Evolutionary conservation across 768 basidiomycete species (phyloP), one percentile per base, ranked within the genome.

Genomic region (Mycena indigotica): DNA sequence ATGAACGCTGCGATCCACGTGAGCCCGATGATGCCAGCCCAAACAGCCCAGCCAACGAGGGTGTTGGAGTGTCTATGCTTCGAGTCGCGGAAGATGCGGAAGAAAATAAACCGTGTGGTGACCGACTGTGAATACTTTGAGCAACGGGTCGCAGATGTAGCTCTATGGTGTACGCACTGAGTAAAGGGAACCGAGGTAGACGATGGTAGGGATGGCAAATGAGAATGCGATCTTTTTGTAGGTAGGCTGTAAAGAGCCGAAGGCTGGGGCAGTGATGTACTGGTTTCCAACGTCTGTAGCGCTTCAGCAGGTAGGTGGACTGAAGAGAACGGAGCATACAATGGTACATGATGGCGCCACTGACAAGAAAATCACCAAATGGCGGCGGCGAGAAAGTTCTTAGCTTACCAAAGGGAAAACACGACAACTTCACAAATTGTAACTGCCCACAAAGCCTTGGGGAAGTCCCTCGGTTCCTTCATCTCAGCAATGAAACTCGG

Each of bases 401-500:
- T 21, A 21, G 41, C 54, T 15, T 4, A 55, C 54, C 76, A 77
- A 28, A 80, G 65, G 0, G 75, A 75, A 64, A 76, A 79, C 5
- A 73, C 69, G n/a, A 78, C 65, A 12, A 75, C 65, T 60, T 78
- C 77, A 29, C 74, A 74, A 35, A 77, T 75, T 2, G 77, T 76
- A 2, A 77, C 74, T 0, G 76, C 76, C 74, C 74, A 75, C 2
- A 80, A 66, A 13, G 79, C 74, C 67, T 78, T 78, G 0, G 77
- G 77, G 63, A 80, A 79, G 56, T 79, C 77, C 49, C 70, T 75
- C 4, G 78, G 78, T 28, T 80, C 73, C 61, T 75, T 73, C 77
- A 80, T 79, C 56, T 80, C 77, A 3, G 78, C 77, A 53, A 78
- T 80, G 60, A 80, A 78, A 70, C 72, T 77, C 19, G 79, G 79